Evolutionary conservation across 2,329 filamentous ascomycete genomes (phyloP).

Genomic region (Fusarium sp.): DNA sequence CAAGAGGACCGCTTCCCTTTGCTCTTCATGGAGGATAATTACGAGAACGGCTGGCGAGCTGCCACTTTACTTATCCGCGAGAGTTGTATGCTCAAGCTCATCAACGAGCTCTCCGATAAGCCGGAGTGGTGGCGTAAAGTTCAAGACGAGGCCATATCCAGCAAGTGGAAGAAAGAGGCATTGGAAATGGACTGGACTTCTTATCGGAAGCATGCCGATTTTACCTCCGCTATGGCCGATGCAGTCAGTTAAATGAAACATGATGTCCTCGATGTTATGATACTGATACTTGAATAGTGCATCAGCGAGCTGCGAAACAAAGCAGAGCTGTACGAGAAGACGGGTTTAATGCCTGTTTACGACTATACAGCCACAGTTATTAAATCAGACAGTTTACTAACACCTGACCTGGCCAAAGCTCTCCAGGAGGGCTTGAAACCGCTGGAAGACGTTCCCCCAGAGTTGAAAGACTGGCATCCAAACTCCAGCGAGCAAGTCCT

Average conservation of each 20-base stretch:
- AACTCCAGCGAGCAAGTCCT: not conserved
- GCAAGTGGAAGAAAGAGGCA: not conserved
- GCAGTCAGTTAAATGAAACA: not conserved
- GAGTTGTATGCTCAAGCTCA: not conserved
- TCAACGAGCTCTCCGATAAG: not conserved
- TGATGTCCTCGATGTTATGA: fast-evolving
- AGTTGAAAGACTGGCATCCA: conserved; percentile 7
- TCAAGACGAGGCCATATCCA: not conserved
- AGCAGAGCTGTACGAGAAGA: not conserved
- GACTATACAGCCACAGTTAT: not conserved
- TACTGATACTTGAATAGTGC: not conserved
- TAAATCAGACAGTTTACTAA: conserved; percentile 5
- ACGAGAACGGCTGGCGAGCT: not conserved
- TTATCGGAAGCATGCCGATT: not conserved
- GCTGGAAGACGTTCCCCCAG: not conserved
- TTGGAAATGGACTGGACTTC: not conserved
- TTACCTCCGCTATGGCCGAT: not conserved
- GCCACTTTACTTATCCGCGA: not conserved
- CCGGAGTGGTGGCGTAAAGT: not conserved
- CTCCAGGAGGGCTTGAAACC: not conserved
- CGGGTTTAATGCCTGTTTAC: not conserved
- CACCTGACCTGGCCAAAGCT: not conserved
- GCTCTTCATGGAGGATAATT: not conserved
- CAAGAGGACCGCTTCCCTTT: not conserved
- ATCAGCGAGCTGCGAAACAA: not conserved